Conservation (phyloP, 352 stramenopile species). For the Globisporangium camurandrum region DNA sequence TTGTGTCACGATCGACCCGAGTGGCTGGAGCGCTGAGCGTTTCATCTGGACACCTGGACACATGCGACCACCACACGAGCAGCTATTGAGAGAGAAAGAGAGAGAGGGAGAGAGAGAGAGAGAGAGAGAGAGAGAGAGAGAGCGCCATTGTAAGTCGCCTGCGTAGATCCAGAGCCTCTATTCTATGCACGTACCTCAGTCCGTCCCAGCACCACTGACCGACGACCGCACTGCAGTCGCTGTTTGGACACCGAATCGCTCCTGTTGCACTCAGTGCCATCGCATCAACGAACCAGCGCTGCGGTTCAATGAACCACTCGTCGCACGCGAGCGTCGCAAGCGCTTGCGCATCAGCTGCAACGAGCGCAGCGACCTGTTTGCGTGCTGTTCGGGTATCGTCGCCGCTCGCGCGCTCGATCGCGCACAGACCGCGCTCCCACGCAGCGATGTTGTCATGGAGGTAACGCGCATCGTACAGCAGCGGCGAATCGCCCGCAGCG, state of each 20-base stretch:
- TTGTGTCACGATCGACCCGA: constrained; percentile 33
- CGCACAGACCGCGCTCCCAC: constrained; percentile 28
- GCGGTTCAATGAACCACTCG: constrained; percentile 45
- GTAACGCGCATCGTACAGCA: not conserved
- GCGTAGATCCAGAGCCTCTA: not conserved
- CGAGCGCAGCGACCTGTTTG: constrained; percentile 19
- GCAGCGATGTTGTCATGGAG: constrained; percentile 18
- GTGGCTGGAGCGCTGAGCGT: constrained; percentile 32
- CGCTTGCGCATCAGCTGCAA: constrained; percentile 26
- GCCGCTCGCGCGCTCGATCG: constrained; percentile 16
- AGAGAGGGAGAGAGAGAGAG: constrained; percentile 2
- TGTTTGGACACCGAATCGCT: constrained; percentile 33
- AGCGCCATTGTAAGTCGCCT: not conserved
- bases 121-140: not conserved
- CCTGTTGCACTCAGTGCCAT: constrained; percentile 15
- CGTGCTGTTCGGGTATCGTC: constrained; percentile 7
- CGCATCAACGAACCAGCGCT: constrained; percentile 32
- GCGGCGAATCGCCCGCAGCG: not conserved
- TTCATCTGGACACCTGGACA: constrained; percentile 43
- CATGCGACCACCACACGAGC: constrained; percentile 29
- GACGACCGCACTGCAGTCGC: constrained; percentile 24
- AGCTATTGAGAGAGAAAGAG: constrained; percentile 14
- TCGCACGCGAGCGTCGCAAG: constrained; percentile 20
- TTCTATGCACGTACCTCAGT: constrained; percentile 18
- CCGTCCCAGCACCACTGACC: constrained; percentile 53